A percentile compares a stretch with the other conserved stretches of the same genome.
phyloP scores from a whole-genome alignment of 805 yeast species.

The Hanseniaspora occidentalis region DNA sequence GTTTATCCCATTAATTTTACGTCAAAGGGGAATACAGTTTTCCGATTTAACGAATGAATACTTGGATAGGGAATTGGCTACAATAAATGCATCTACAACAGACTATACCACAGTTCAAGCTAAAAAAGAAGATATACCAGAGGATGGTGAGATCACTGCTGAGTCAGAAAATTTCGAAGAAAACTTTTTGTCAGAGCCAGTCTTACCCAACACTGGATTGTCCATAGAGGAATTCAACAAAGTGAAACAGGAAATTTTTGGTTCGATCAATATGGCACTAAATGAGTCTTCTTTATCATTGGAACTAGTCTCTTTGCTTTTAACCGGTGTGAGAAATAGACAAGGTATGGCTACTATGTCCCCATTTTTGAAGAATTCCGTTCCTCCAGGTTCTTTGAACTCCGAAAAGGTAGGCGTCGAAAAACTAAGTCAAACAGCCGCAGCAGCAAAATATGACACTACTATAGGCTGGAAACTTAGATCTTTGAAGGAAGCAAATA shows the following conservation, averaged over 20 bases:
- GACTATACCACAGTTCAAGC: too few species aligned
- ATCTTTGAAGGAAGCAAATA: conserved; percentile 45
- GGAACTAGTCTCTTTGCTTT: conserved; percentile 74
- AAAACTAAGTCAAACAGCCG: conserved; percentile 13
- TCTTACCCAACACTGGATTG: neutral
- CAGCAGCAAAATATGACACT: conserved; percentile 16
- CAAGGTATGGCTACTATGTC: conserved; percentile 84
- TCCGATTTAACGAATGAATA: conserved; percentile 41
- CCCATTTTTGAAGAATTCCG: conserved; percentile 61
- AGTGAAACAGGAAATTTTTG: conserved; percentile 41
- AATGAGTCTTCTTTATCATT: conserved; percentile 82
- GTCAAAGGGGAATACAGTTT: conserved; percentile 39
- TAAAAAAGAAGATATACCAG: conserved; percentile 3
- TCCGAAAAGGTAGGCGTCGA: conserved; percentile 24
- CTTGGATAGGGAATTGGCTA: conserved; percentile 32
- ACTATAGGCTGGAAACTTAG: conserved; percentile 73
- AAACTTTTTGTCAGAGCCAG: neutral
- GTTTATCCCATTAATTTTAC: conserved; percentile 45
- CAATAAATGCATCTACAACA: neutral
- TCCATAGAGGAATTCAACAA: conserved; percentile 29
- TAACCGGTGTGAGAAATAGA: conserved; percentile 73
- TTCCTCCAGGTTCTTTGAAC: conserved; percentile 64
- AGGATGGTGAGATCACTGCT: neutral
- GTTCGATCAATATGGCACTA: conserved; percentile 49
- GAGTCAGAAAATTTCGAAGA: too few species aligned